A percentile compares a stretch with the other conserved stretches of the same genome.
phyloP scores from a whole-genome alignment of 1,284 basidiomycete species.

The Inonotus hispidus region DNA sequence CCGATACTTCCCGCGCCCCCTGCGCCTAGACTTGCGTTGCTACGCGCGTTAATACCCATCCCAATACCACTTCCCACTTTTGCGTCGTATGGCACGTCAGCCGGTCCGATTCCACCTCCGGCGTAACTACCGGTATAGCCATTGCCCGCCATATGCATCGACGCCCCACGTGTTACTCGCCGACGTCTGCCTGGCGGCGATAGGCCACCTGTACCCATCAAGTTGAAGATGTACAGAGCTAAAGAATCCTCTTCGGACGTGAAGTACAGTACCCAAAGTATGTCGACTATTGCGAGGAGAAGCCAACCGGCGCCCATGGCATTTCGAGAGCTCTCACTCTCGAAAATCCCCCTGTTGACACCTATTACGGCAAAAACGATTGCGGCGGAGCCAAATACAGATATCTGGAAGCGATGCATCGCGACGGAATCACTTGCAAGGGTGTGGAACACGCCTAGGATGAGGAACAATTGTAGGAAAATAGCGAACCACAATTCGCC shows the following conservation, averaged over 20 bases:
- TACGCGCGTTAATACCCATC: conserved; percentile 42
- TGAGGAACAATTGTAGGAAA: conserved; percentile 80
- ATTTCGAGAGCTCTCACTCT: conserved; percentile 47
- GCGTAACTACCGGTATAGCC: conserved; percentile 57
- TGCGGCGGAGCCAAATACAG: conserved; percentile 79
- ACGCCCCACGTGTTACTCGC: conserved; percentile 45
- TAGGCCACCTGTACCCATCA: conserved; percentile 80
- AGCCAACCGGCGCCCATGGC: conserved; percentile 94
- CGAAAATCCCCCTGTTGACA: conserved; percentile 63
- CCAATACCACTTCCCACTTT: conserved; percentile 41
- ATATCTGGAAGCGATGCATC: conserved; percentile 84
- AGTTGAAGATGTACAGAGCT: conserved; percentile 78
- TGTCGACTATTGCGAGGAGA: conserved; percentile 83
- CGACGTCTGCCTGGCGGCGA: conserved; percentile 72
- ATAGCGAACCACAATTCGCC: conserved; percentile 90
- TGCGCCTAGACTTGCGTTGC: conserved; percentile 55
- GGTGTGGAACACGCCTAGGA: conserved; percentile 74
- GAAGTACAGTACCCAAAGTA: conserved; percentile 95
- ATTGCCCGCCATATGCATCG: conserved; percentile 60
- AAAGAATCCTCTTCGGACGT: conserved; percentile 93
- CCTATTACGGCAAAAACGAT: conserved; percentile 86
- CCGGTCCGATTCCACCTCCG: conserved; percentile 60
- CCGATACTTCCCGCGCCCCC: conserved; percentile 35
- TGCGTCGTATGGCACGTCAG: conserved; percentile 53
- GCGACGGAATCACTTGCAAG: conserved; percentile 81